Percentiles rank a stretch among this genome's conserved stretches.
Evolutionary conservation across 2,329 filamentous ascomycete species (phyloP).

Genomic region (Neonectria sp.): DNA sequence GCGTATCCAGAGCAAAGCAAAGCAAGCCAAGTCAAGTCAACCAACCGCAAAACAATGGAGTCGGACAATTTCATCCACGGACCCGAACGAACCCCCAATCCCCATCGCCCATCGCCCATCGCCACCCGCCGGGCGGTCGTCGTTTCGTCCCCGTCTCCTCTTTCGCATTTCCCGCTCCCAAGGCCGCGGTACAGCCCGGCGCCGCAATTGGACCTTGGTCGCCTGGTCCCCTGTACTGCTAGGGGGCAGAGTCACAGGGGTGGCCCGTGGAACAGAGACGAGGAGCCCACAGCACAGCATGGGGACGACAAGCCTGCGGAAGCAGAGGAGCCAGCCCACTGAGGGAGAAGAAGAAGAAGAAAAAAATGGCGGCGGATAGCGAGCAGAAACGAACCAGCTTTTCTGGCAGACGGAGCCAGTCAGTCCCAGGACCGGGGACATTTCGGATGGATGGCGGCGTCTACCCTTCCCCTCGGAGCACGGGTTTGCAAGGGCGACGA

Average conservation of each 20-base stretch:
- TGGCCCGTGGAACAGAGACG: no score
- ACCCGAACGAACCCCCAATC: not conserved
- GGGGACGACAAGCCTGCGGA: no score
- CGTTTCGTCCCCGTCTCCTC: not conserved
- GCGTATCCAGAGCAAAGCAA: no score
- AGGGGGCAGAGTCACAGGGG: not conserved
- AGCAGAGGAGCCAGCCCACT: no score
- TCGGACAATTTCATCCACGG: not conserved
- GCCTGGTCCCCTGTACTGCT: not conserved
- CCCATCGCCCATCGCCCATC: not conserved
- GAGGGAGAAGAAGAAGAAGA: conserved; percentile 10
- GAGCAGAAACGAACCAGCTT: conserved; percentile 13
- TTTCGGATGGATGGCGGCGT: not conserved
- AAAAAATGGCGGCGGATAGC: conserved; percentile 21
- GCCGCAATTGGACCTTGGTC: conserved; percentile 32
- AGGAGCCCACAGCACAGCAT: no score
- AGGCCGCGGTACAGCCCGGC: conserved; percentile 33
- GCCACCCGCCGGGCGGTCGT: not conserved
- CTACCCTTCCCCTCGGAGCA: no score
- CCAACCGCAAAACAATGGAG: not conserved
- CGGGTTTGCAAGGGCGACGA: no score
- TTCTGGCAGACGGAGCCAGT: not conserved
- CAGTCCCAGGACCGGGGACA: not conserved
- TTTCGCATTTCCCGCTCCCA: conserved; percentile 28
- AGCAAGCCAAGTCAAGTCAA: no score